A percentile compares a stretch with the other conserved stretches of the same genome.
Conservation (phyloP, 1,284 basidiomycete species). For the Porogramme epimiltina region DNA sequence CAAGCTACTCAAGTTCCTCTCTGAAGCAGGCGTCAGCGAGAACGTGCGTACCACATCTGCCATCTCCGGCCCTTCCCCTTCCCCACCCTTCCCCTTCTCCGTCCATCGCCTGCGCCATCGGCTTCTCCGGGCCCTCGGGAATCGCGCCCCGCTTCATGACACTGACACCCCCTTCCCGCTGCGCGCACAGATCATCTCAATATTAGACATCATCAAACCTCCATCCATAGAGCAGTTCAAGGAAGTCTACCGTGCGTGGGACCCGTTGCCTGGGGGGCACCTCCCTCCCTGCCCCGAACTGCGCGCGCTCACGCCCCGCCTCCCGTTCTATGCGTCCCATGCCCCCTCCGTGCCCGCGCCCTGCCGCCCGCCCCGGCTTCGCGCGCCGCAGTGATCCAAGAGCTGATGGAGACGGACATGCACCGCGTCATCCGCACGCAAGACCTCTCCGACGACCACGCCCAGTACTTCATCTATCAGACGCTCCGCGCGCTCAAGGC, state of each 20-base stretch:
- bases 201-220: constrained; percentile 93
- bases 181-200: constrained; percentile 81
- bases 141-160: too few species aligned
- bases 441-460: constrained; percentile 82
- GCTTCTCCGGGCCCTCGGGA: not conserved
- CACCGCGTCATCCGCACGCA: constrained; percentile 78
- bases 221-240: constrained; percentile 89
- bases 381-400: constrained; percentile 63
- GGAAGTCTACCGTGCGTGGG: constrained; percentile 81
- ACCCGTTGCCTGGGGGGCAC: constrained; percentile 7
- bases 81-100: too few species aligned
- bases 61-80: too few species aligned
- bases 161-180: constrained; percentile 2
- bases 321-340: not conserved
- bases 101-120: not conserved
- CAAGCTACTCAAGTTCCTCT: constrained; percentile 89
- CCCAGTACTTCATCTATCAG: constrained; percentile 71
- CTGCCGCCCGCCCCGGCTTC: not conserved
- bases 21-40: constrained; percentile 89
- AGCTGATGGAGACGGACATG: constrained; percentile 76
- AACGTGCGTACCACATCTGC: constrained; percentile 85
- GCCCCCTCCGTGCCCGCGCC: not conserved
- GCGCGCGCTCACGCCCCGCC: not conserved
- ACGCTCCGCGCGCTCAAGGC: constrained; percentile 94
- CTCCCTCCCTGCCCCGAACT: constrained; percentile 1